Evolutionary conservation across 306 rosid species (phyloP).

Genomic region (Quercus mongolica): DNA sequence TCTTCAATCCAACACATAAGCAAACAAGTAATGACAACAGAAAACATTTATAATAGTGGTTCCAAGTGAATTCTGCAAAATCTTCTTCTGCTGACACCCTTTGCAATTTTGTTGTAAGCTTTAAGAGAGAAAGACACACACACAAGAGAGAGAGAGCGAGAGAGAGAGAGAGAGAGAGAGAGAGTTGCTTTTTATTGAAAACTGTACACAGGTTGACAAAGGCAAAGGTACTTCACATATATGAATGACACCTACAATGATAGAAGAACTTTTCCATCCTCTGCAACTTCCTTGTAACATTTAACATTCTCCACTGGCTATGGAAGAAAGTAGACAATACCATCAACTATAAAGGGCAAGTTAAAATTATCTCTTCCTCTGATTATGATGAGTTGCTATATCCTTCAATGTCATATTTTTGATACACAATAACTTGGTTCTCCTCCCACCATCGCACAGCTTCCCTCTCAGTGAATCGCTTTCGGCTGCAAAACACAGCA

Average conservation of each 20-base stretch:
- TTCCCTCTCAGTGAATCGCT: conserved; percentile 57
- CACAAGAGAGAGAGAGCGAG: background rate
- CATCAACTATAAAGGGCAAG: conserved; percentile 28
- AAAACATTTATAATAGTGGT: background rate
- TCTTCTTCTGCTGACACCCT: background rate
- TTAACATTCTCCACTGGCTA: conserved; percentile 1
- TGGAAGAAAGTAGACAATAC: background rate
- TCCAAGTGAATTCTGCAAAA: background rate
- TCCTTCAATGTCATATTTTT: conserved; percentile 62
- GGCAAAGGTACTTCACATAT: background rate
- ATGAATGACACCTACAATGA: background rate
- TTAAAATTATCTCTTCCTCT: conserved; percentile 34
- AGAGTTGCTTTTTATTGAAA: background rate
- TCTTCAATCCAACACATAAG: background rate
- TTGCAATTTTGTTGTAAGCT: background rate
- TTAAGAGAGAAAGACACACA: background rate
- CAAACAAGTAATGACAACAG: background rate
- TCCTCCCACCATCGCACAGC: conserved; percentile 89
- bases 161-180: background rate
- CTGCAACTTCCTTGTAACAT: background rate
- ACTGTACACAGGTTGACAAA: conserved; percentile 17
- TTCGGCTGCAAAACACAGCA: conserved; percentile 53
- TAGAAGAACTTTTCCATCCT: background rate
- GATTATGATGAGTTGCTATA: conserved; percentile 40
- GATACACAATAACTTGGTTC: conserved; percentile 60